A percentile compares a stretch with the other conserved stretches of the same genome.
Conservation (phyloP, 768 basidiomycete species). For the Rickenella mellea region DNA sequence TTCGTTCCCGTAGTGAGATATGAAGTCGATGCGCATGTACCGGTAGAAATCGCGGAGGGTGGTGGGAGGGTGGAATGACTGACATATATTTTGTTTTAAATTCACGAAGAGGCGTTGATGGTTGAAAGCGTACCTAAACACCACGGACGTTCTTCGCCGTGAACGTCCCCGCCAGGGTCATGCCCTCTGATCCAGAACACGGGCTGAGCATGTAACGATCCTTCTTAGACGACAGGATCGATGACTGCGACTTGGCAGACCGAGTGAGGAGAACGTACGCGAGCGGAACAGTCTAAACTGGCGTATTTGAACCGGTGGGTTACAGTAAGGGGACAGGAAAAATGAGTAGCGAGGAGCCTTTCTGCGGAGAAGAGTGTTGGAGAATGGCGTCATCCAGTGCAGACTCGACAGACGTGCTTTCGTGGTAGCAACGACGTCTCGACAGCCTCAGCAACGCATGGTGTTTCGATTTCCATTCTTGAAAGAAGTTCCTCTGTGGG, state of each 20-base stretch:
- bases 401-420: too few species aligned
- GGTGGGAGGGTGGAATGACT: slow-evolving; percentile 73
- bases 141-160: slow-evolving; percentile 86
- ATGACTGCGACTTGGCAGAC: slow-evolving; percentile 69
- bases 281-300: slow-evolving; percentile 84
- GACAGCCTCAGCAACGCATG: too few species aligned
- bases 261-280: slow-evolving; percentile 80
- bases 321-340: too few species aligned
- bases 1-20: slow-evolving; percentile 87
- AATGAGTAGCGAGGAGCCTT: too few species aligned
- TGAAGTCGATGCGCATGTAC: slow-evolving; percentile 89
- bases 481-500: too few species aligned
- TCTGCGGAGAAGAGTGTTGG: too few species aligned
- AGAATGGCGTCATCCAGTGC: too few species aligned
- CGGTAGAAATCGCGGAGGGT: slow-evolving; percentile 82
- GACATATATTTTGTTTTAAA: neutral
- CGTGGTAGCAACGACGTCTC: too few species aligned
- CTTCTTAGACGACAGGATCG: slow-evolving; percentile 81
- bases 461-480: too few species aligned
- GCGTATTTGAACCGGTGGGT: slow-evolving; percentile 95
- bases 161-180: slow-evolving; percentile 68
- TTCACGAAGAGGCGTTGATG: slow-evolving; percentile 1
- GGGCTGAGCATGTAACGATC: slow-evolving; percentile 97
- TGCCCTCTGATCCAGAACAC: slow-evolving; percentile 68
- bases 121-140: slow-evolving; percentile 68